Percentiles rank a stretch among this genome's conserved stretches.
Conservation (phyloP, 75 land plant species). For the Cupressus sempervirens region DNA sequence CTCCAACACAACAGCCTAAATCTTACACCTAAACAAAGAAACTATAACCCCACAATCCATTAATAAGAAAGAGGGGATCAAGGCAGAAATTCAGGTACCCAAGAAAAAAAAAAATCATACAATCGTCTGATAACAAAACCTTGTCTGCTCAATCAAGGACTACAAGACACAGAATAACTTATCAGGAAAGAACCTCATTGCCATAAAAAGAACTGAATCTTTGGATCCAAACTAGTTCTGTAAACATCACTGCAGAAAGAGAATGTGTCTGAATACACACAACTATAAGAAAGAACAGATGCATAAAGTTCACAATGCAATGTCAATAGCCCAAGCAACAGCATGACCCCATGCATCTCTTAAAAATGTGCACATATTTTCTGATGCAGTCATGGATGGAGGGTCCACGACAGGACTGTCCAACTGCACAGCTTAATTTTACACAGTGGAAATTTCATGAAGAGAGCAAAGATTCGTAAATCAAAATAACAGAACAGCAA, state of each 20-base stretch:
- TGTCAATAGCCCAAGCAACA: background rate
- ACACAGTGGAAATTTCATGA: too few species aligned
- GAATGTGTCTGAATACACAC: background rate
- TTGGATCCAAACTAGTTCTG: slow-evolving; percentile 2
- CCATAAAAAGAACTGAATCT: background rate
- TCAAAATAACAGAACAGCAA: too few species aligned
- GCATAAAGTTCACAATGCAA: background rate
- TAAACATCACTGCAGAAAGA: background rate
- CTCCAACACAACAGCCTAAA: too few species aligned
- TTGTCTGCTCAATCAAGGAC: background rate
- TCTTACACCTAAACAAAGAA: too few species aligned
- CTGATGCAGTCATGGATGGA: background rate
- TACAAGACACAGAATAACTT: background rate
- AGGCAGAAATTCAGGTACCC: background rate
- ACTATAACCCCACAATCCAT: too few species aligned
- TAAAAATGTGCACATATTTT: background rate
- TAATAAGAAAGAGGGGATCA: too few species aligned
- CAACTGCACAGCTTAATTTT: too few species aligned
- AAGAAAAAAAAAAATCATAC: background rate
- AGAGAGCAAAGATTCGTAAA: too few species aligned
- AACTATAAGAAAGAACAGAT: background rate
- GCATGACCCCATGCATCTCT: background rate
- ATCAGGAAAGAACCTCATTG: background rate
- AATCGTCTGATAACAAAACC: background rate
- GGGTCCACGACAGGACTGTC: too few species aligned